phyloP scores from a whole-genome alignment of 2,329 filamentous ascomycete species.

The Stagonosporopsis rhizophila region DNA sequence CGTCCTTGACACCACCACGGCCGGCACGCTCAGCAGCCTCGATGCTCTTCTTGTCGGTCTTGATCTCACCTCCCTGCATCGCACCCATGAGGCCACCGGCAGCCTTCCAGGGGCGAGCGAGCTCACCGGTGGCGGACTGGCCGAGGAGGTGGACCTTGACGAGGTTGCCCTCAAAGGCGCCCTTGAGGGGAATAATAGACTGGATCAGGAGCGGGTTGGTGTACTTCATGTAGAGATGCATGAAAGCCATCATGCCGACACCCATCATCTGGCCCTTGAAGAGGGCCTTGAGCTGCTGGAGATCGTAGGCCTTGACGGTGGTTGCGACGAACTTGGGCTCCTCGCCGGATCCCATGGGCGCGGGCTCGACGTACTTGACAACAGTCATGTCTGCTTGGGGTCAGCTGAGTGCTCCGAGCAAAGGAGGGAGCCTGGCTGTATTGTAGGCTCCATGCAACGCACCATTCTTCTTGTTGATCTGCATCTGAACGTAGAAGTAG shows the following conservation, averaged over 20 bases:
- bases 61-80: conserved; percentile 73
- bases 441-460: conserved; percentile 44
- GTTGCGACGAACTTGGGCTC: conserved; percentile 97
- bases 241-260: conserved; percentile 95
- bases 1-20: conserved; percentile 60
- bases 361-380: conserved; percentile 97
- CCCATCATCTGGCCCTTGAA: conserved; percentile 96
- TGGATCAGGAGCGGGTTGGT: conserved; percentile 99
- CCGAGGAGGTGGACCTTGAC: conserved; percentile 95
- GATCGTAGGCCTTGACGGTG: conserved; percentile 94
- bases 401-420: conserved; percentile 20
- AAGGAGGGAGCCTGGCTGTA: not conserved
- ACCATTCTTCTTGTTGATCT: conserved; percentile 99
- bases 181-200: conserved; percentile 97
- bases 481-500: conserved; percentile 82
- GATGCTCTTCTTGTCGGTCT: conserved; percentile 77
- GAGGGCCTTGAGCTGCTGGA: conserved; percentile 79
- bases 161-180: conserved; percentile 91
- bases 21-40: conserved; percentile 60
- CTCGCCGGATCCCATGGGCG: conserved; percentile 90
- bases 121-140: conserved; percentile 83
- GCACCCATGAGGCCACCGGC: conserved; percentile 81
- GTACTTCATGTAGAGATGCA: conserved; percentile 99
- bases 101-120: conserved; percentile 96
- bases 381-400: conserved; percentile 80